Conservation (phyloP, 139 green algal genomes). For the Protoeuglena noctilucae region DNA sequence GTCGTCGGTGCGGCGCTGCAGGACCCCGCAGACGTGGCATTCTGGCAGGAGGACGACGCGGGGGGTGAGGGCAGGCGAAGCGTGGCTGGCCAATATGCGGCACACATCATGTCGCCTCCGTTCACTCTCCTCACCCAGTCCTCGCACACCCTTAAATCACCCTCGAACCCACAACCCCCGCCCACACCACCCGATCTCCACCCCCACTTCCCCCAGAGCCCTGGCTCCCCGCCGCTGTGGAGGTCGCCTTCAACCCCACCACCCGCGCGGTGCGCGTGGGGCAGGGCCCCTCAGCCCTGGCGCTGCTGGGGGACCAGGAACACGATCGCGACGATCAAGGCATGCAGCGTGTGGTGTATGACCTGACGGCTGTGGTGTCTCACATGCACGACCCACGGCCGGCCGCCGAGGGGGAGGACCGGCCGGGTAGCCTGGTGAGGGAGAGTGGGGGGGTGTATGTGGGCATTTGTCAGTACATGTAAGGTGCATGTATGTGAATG, state of each 20-base stretch:
- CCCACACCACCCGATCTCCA: background rate
- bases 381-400: conserved; percentile 48
- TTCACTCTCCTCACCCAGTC: background rate
- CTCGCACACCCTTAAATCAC: conserved; percentile 9
- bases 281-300: conserved; percentile 7
- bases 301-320: background rate
- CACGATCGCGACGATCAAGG: background rate
- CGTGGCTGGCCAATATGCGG: too few species aligned
- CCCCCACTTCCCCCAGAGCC: background rate
- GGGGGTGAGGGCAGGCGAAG: conserved; percentile 3
- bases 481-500: too few species aligned
- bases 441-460: too few species aligned
- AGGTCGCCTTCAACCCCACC: conserved; percentile 8
- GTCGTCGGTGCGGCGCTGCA: background rate
- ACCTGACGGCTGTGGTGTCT: conserved; percentile 51
- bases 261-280: conserved; percentile 10
- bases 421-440: conserved; percentile 12
- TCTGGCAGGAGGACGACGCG: conserved; percentile 27
- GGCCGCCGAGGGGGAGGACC: too few species aligned
- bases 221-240: conserved; percentile 24
- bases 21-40: background rate
- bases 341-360: conserved; percentile 26
- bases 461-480: too few species aligned
- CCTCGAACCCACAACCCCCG: conserved; percentile 14
- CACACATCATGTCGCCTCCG: too few species aligned